Evolutionary conservation across 768 basidiomycete genomes (phyloP).

Genomic region (Mrakia hoshinonis): DNA sequence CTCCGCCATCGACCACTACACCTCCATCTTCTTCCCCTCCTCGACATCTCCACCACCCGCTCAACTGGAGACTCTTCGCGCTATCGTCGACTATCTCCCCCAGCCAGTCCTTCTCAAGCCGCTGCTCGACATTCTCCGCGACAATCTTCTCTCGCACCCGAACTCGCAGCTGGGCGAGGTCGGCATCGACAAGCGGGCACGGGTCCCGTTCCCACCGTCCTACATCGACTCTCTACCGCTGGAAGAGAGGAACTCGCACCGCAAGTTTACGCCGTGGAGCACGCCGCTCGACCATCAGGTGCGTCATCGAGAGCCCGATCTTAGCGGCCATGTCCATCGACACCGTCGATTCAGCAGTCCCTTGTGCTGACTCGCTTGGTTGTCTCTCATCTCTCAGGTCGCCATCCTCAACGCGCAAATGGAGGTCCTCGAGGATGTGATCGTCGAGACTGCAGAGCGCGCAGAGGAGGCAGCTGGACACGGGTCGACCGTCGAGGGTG

Average conservation of each 20-base stretch:
- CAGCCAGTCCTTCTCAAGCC: slow-evolving; percentile 57
- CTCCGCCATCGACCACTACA: slow-evolving; percentile 67
- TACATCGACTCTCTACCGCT: background rate
- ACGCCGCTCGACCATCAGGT: slow-evolving; percentile 70
- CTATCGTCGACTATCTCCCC: slow-evolving; percentile 59
- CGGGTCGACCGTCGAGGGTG: background rate
- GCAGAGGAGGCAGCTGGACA: background rate
- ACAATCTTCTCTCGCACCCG: slow-evolving; percentile 55
- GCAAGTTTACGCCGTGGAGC: background rate
- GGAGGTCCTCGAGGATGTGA: slow-evolving; percentile 48
- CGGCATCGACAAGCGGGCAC: slow-evolving; percentile 56
- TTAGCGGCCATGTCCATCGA: too few relatives aligned
- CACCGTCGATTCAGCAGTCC: too few relatives aligned
- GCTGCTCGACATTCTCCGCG: slow-evolving; percentile 55
- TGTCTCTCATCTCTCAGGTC: slow-evolving; percentile 35
- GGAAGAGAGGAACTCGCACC: background rate
- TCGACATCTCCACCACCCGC: background rate
- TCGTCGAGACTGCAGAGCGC: slow-evolving; percentile 38
- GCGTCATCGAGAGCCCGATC: too few relatives aligned
- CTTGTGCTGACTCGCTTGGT: too few relatives aligned
- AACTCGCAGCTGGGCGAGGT: slow-evolving; percentile 85
- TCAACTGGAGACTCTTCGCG: slow-evolving; percentile 44
- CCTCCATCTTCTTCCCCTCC: slow-evolving; percentile 53
- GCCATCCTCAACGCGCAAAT: slow-evolving; percentile 73
- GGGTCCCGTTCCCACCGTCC: slow-evolving; percentile 10